A percentile compares a stretch with the other conserved stretches of the same genome.
These are phyloP conservation scores for Serendipita vermifera DNA, from an alignment of 768 basidiomycete genomes.

Conservation along the genomic window DNA sequence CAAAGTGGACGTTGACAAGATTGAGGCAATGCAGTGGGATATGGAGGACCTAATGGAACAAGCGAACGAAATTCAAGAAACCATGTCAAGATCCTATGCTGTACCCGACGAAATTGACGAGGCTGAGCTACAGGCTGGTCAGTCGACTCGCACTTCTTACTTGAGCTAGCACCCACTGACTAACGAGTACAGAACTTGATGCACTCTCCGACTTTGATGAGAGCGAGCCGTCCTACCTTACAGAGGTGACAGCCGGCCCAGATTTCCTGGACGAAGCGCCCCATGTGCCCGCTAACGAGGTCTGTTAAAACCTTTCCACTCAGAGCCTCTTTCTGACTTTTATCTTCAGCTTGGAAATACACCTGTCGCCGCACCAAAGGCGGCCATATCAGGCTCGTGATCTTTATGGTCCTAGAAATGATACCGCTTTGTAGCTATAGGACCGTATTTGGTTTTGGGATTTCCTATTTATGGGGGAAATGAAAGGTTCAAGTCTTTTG, in stretches of 20 bases:
- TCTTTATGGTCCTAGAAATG: too few relatives aligned
- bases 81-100: constrained; percentile 82
- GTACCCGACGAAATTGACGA: constrained; percentile 98
- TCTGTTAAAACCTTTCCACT: not conserved
- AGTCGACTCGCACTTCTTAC: constrained; percentile 19
- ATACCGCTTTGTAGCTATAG: too few relatives aligned
- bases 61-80: constrained; percentile 95
- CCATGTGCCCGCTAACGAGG: constrained; percentile 4
- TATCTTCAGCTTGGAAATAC: not conserved
- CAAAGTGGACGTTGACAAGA: constrained; percentile 94
- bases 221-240: constrained; percentile 80
- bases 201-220: constrained; percentile 86
- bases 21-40: constrained; percentile 95
- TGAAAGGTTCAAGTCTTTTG: too few relatives aligned
- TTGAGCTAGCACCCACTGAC: too few relatives aligned
- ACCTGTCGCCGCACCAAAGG: not conserved
- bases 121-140: constrained; percentile 91
- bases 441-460: too few relatives aligned
- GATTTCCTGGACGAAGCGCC: constrained; percentile 89
- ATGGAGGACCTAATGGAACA: constrained; percentile 97
- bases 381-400: not conserved
- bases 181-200: constrained; percentile 94
- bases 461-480: too few relatives aligned
- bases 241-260: constrained; percentile 74
- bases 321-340: not conserved